These are phyloP conservation scores for Solanum tarijense DNA, from an alignment of 257 asterid genomes.

Conservation along the genomic window DNA sequence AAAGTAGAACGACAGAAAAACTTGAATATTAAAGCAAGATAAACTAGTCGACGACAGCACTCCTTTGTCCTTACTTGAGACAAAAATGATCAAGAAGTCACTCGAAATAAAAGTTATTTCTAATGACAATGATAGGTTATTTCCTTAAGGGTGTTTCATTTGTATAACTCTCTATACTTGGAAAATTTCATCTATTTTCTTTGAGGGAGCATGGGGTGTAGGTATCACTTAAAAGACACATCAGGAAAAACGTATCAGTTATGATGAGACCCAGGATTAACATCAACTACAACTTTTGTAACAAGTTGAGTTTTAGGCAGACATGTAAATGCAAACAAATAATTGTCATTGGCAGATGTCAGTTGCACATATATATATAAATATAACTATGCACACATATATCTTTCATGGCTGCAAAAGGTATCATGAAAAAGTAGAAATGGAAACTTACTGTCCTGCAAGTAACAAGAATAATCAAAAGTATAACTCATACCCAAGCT, in stretches of 20 bases:
- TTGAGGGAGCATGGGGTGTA: background rate
- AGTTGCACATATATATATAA: background rate
- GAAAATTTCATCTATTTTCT: background rate
- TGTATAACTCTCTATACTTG: background rate
- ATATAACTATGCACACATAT: background rate
- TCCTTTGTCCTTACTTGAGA: no score
- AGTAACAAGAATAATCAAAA: no score
- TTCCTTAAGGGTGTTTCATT: background rate
- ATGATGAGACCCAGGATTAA: background rate
- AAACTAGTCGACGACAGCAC: no score
- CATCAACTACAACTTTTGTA: background rate
- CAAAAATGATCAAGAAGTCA: background rate
- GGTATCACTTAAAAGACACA: background rate
- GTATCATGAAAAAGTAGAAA: no score
- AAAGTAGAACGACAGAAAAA: background rate
- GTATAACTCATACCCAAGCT: conserved; percentile 31
- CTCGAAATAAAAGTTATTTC: background rate
- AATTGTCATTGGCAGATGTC: background rate
- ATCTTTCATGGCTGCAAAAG: no score
- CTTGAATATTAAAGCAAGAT: no score
- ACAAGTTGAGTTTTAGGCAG: background rate
- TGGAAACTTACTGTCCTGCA: no score
- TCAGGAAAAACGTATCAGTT: background rate
- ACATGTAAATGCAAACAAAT: background rate
- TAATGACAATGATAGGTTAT: background rate